A percentile compares a stretch with the other conserved stretches of the same genome.
phyloP scores from a whole-genome alignment of 108 stramenopile genomes.

The Skeletonema tropicum region DNA sequence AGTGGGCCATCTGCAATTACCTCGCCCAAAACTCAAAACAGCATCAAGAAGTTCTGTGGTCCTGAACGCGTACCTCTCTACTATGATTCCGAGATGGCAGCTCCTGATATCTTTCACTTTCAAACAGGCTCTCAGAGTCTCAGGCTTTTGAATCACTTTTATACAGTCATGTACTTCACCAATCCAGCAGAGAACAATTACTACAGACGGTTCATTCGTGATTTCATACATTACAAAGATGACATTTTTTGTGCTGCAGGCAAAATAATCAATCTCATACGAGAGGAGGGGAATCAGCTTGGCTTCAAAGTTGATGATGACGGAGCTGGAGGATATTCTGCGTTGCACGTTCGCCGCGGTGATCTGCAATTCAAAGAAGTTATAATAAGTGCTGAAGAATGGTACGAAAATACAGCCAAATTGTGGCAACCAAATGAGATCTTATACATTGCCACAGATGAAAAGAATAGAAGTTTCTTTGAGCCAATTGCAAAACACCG shows the following conservation, averaged over 20 bases:
- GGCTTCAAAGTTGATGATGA: constrained; percentile 60
- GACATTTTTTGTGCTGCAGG: constrained; percentile 89
- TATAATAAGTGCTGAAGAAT: constrained; percentile 72
- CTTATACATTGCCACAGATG: constrained; percentile 89
- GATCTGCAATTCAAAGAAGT: constrained; percentile 88
- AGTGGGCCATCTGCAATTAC: constrained; percentile 26
- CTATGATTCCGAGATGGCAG: constrained; percentile 28
- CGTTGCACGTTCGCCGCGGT: constrained; percentile 87
- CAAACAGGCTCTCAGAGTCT: constrained; percentile 27
- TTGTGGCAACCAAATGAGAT: constrained; percentile 61
- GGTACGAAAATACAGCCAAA: constrained; percentile 79
- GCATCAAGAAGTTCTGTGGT: constrained; percentile 18
- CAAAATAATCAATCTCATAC: constrained; percentile 79
- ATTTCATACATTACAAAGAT: constrained; percentile 85
- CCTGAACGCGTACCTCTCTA: constrained; percentile 39
- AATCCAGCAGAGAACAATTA: constrained; percentile 75
- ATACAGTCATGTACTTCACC: constrained; percentile 75
- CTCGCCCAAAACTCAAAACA: not conserved
- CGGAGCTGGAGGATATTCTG: constrained; percentile 76
- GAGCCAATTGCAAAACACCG: constrained; percentile 73
- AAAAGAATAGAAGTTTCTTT: constrained; percentile 85
- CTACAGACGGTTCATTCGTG: constrained; percentile 85
- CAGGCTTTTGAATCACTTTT: constrained; percentile 74
- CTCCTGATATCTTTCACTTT: constrained; percentile 67
- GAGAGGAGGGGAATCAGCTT: constrained; percentile 58